Evolutionary conservation across 257 asterid species (phyloP), one percentile per base, ranked within the genome.

Genomic region (Nicotiana paniculata): DNA sequence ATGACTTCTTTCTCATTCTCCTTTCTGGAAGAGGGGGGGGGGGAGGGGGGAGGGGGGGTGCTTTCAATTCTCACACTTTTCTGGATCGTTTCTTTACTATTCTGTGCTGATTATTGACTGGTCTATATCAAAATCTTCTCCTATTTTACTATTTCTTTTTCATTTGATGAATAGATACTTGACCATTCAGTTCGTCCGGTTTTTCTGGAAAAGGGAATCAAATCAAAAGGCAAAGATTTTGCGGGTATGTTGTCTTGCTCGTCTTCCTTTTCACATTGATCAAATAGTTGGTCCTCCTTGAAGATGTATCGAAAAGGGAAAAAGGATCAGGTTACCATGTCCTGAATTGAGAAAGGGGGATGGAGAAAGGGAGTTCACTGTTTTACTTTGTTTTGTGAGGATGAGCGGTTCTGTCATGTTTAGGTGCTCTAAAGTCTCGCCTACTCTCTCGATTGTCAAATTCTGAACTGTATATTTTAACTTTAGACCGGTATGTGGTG

Each of bases 131-230:
- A 32, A 48, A 37, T 13, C 16, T 32, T 74, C 59, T 74, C 62
- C 51, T 13, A 7, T 26, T 74, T 74, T 39, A 33, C 28, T 63
- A 5, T 61, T 64, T 77, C 26, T 0, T 6, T 11, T 57, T 54
- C 0, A 72, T 79, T 68, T 85, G 74, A 11, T 89, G 82, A 54
- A 43, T 93, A 96, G 99, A 82, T 96, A 96, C 88, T 87, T 96
- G 93, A 95, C 99, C 5, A 30, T 96, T 84, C 99, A 96, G 82
- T 96, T 94, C 85, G 98, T 96, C 66, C 94, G 99, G 0, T 96
- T 96, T 89, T 96, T 96, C 92, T 96, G 99, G 99, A 96, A 95
- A 87, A 91, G 99, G 89, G 98, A 95, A 92, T 86, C 99, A 86
- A 96, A 95, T 88, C 99, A 95, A 88, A 96, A 96, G 89, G 99